These are phyloP conservation scores for Phoma sp. DNA, from an alignment of 2,329 filamentous ascomycete genomes.

Conservation along the genomic window DNA sequence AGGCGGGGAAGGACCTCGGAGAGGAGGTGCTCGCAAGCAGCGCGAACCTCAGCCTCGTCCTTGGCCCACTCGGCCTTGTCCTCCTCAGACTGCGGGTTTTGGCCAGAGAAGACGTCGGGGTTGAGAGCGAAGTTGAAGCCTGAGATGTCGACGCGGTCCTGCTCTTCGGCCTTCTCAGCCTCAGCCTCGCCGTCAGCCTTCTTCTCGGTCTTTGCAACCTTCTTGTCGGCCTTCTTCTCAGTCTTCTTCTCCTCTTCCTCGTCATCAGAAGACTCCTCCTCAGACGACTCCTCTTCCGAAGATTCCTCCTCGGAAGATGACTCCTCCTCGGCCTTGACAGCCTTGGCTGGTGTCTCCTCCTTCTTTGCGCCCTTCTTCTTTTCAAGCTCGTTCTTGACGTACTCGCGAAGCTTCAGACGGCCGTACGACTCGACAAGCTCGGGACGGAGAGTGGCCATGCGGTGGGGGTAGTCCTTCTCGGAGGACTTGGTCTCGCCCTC, in stretches of 20 bases:
- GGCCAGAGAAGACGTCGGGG: slow-evolving; percentile 93
- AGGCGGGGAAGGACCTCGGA: slow-evolving; percentile 83
- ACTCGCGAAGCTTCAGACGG: slow-evolving; percentile 86
- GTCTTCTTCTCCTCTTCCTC: slow-evolving; percentile 64
- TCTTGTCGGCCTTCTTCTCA: slow-evolving; percentile 24
- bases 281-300: slow-evolving; percentile 32
- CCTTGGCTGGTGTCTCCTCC: slow-evolving; percentile 49
- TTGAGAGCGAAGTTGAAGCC: slow-evolving; percentile 90
- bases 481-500: slow-evolving; percentile 59
- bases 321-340: slow-evolving; percentile 47
- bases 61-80: slow-evolving; percentile 83
- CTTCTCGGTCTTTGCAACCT: slow-evolving; percentile 29
- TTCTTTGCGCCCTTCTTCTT: slow-evolving; percentile 47
- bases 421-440: slow-evolving; percentile 90
- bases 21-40: slow-evolving; percentile 80
- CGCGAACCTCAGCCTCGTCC: slow-evolving; percentile 88
- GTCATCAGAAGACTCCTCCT: slow-evolving; percentile 40
- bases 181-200: slow-evolving; percentile 22
- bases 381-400: slow-evolving; percentile 77
- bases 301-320: slow-evolving; percentile 24
- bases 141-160: slow-evolving; percentile 82
- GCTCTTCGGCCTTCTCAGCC: slow-evolving; percentile 44
- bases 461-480: slow-evolving; percentile 78
- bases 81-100: slow-evolving; percentile 85
- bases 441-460: slow-evolving; percentile 91